Base-by-base conservation (phyloP, 176 grass and related monocot genomes). In the Neostapfia colusana region DNA sequence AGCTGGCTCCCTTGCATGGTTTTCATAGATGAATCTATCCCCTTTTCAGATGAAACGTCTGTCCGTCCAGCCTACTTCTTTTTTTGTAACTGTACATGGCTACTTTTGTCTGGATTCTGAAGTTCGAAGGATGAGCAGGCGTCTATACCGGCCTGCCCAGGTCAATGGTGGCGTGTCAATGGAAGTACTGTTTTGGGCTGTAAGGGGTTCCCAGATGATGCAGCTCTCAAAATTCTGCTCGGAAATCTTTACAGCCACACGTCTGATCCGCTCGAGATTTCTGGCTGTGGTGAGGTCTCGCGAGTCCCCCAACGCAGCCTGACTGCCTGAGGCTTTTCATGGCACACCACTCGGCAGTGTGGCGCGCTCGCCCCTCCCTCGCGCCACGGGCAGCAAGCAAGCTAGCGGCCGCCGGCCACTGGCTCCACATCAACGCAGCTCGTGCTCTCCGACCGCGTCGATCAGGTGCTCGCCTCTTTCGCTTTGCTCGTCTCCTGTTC, bases 401-500 rank as follows among this genome's bases (percentile, higher is more conserved):
- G 18, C 67, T 18, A 9, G 4, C 25, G 2, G 9, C 20, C n/a
- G 37, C 67, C 8, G 3, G 14, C 23, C 28, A 39, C 49, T 1
- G 49, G 28, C 6, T 64, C 58, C 58, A 40, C 73, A 34, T 21
- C 21, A n/a, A n/a, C 59, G 15, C 56, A 1, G 42, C 56, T n/a
- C 23, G 55, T 55, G 80, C 60, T 73, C 61, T 28, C 70, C 31
- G 31, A 31, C 31, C 31, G 2, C 31, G 31, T 2, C n/a, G 10
- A 15, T 43, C 59, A 74, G 70, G 80, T 74, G 45, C 21, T 8
- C 28, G 2, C 10, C 46, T 79, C 38, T 55, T 39, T 31, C n/a
- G 38, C 63, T 8, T 49, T 37, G 13, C 24, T 25, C 31, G 1
- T 53, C 20, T 25, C 46, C 13, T 11, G 34, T 65, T 53, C 14